A percentile compares a stretch with the other conserved stretches of the same genome.
phyloP scores from a whole-genome alignment of 371 early-diverging fungal genomes.

The Mortierella sp. region DNA sequence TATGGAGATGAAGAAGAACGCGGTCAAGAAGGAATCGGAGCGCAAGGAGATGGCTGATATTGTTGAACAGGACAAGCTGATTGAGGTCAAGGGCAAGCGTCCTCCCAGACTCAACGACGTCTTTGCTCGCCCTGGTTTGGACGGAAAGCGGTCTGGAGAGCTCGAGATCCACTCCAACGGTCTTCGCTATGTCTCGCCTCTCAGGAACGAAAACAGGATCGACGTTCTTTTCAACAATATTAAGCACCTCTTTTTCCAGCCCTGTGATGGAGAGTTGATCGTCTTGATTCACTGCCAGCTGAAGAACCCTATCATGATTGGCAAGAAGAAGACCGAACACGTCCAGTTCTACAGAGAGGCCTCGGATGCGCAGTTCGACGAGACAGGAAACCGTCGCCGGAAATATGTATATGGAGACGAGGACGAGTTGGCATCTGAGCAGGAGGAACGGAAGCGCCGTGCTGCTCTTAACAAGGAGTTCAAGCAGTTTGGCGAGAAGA shows the following conservation, averaged over 20 bases:
- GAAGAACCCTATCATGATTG: constrained; percentile 96
- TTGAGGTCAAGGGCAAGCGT: constrained; percentile 83
- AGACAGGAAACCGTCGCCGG: constrained; percentile 97
- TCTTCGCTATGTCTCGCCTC: constrained; percentile 87
- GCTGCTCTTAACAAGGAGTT: constrained; percentile 96
- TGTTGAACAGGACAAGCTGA: constrained; percentile 93
- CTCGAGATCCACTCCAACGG: constrained; percentile 97
- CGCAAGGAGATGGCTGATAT: constrained; percentile 96
- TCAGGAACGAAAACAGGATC: constrained; percentile 85
- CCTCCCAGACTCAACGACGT: constrained; percentile 89
- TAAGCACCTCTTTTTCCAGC: constrained; percentile 98
- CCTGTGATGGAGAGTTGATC: constrained; percentile 96
- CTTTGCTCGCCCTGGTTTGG: constrained; percentile 87
- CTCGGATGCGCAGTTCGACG: constrained; percentile 94
- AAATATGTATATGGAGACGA: constrained; percentile 96
- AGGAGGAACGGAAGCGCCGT: constrained; percentile 93
- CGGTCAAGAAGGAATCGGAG: constrained; percentile 90
- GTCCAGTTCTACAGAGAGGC: constrained; percentile 99
- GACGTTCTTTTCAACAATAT: constrained; percentile 98
- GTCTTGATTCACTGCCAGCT: constrained; percentile 98
- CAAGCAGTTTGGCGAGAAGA: constrained; percentile 92
- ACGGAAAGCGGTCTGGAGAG: constrained; percentile 94
- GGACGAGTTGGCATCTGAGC: constrained; percentile 96
- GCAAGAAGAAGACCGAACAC: constrained; percentile 98
- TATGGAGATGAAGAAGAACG: constrained; percentile 91